Evolutionary conservation across 2,329 filamentous ascomycete species (phyloP).

Genomic region (Metarhizium humberi): DNA sequence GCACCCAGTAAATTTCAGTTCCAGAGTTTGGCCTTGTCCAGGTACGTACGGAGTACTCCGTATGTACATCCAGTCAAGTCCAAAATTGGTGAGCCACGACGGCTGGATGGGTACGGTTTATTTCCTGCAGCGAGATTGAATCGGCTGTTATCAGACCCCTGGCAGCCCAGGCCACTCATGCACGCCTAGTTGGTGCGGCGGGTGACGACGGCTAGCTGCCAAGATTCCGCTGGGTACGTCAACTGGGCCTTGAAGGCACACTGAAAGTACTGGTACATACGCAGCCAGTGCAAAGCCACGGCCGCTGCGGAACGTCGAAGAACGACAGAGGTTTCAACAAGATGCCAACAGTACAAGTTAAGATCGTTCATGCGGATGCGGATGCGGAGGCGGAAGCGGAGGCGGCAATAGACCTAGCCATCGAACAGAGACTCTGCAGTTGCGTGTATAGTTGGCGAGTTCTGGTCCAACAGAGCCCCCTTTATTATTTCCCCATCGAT

Average conservation of each 20-base stretch:
- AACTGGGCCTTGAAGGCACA: background rate
- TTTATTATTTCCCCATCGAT: no score
- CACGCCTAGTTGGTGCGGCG: background rate
- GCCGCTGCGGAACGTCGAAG: background rate
- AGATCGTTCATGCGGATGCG: background rate
- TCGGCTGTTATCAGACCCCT: background rate
- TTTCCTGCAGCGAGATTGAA: background rate
- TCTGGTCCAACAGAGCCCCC: no score
- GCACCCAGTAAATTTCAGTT: background rate
- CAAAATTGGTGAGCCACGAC: background rate
- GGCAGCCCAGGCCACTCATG: background rate
- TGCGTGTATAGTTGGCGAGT: no score
- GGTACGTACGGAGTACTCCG: background rate
- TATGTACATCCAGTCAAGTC: no score
- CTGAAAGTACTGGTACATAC: background rate
- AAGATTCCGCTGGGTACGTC: background rate
- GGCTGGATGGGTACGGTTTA: background rate
- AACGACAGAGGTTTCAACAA: background rate
- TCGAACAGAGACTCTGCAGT: no score
- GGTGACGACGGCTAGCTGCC: background rate
- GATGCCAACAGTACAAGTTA: background rate
- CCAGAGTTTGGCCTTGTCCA: constrained; percentile 3
- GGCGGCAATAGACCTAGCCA: background rate
- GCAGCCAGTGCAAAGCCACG: no score
- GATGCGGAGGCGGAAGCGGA: background rate